Evolutionary conservation across 768 basidiomycete genomes (phyloP).

Genomic region (Clavulina sp.): DNA sequence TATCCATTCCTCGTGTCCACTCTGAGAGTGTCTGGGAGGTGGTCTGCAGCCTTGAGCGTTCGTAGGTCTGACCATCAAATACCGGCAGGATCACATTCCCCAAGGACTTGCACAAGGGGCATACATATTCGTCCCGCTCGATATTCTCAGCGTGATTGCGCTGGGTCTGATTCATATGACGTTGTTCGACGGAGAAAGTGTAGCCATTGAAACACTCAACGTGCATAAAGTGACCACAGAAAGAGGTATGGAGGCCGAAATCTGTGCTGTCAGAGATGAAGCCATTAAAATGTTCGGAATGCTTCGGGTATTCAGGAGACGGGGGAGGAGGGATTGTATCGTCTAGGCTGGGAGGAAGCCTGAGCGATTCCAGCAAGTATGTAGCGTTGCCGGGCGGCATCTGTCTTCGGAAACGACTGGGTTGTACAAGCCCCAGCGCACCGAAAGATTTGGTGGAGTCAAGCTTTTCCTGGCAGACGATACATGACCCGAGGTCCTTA

Average conservation of each 20-base stretch:
- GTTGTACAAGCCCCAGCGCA: conserved; percentile 69
- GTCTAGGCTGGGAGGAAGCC: conserved; percentile 49
- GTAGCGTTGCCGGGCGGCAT: conserved; percentile 46
- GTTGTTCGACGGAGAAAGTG: conserved; percentile 66
- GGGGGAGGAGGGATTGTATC: conserved; percentile 14
- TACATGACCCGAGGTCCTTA: conserved; percentile 72
- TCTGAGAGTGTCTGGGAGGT: conserved; percentile 43
- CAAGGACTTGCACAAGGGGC: conserved; percentile 90
- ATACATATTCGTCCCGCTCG: conserved; percentile 87
- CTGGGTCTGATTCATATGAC: conserved; percentile 75
- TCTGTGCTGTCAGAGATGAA: conserved; percentile 54
- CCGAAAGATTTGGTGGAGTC: conserved; percentile 61
- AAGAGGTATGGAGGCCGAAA: conserved; percentile 73
- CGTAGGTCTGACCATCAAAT: neutral
- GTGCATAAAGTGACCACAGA: conserved; percentile 97
- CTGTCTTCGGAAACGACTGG: conserved; percentile 65
- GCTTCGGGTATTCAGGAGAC: conserved; percentile 5
- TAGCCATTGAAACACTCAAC: conserved; percentile 86
- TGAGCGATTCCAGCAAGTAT: conserved; percentile 39
- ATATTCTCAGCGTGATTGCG: conserved; percentile 90
- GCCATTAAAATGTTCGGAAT: conserved; percentile 38
- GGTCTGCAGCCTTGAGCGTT: neutral
- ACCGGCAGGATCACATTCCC: conserved; percentile 90
- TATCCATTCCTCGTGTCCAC: conserved; percentile 80
- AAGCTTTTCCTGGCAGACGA: conserved; percentile 94